phyloP scores from a whole-genome alignment of 176 grass and related monocot species.

The Lolium multiflorum region DNA sequence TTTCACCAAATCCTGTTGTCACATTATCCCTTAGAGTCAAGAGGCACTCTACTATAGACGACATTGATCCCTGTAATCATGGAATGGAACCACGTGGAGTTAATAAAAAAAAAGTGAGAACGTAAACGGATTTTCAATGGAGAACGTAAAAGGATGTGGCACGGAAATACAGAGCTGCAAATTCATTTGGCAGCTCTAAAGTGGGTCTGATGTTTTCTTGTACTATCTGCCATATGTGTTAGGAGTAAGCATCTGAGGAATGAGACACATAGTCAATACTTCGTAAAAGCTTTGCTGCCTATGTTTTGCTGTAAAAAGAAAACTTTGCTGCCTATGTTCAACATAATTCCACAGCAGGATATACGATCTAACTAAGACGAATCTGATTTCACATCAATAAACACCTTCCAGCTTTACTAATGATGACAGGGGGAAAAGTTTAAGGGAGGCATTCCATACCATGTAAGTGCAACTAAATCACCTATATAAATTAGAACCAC shows the following conservation, averaged over 20 bases:
- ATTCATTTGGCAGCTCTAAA: constrained; percentile 32
- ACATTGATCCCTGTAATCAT: constrained; percentile 73
- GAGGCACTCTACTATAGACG: constrained; percentile 81
- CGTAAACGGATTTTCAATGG: constrained; percentile 22
- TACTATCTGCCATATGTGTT: constrained; percentile 20
- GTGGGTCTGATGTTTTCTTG: background rate
- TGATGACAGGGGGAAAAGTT: constrained; percentile 4
- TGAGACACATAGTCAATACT: constrained; percentile 6
- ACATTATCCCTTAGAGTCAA: constrained; percentile 83
- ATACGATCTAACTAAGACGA: constrained; percentile 44
- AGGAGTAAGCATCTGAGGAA: constrained; percentile 24
- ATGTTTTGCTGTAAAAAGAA: too few species aligned
- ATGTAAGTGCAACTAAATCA: constrained; percentile 23
- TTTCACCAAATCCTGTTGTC: constrained; percentile 47
- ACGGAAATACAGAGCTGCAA: constrained; percentile 30
- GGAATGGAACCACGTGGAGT: background rate
- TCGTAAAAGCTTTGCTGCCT: background rate
- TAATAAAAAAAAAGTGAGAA: constrained; percentile 41
- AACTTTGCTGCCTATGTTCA: background rate
- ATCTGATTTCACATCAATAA: constrained; percentile 30
- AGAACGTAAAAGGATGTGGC: constrained; percentile 32
- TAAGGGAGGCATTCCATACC: background rate
- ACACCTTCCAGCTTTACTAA: background rate
- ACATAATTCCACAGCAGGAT: constrained; percentile 30
- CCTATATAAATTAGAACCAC: constrained; percentile 15